phyloP scores from a whole-genome alignment of 805 yeast species.

The Ascoidea asiatica region DNA sequence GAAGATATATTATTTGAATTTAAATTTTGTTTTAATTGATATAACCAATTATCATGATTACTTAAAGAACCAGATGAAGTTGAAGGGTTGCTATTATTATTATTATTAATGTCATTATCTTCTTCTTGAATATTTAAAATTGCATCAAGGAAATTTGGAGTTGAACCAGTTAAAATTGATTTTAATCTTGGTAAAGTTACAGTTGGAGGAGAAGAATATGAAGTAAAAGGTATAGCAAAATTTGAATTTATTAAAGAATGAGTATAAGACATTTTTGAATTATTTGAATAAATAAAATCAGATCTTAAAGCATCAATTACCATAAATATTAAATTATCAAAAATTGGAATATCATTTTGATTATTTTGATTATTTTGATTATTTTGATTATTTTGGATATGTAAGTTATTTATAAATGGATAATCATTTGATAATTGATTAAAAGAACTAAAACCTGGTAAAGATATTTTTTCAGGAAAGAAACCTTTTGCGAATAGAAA shows the following conservation, averaged over 20 bases:
- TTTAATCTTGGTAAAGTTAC: conserved; percentile 90
- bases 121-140: conserved; percentile 88
- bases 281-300: conserved; percentile 63
- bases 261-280: conserved; percentile 52
- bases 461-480: conserved; percentile 76
- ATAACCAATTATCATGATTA: conserved; percentile 78
- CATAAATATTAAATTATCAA: conserved; percentile 60
- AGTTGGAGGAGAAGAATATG: conserved; percentile 89
- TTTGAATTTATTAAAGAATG: conserved; percentile 56
- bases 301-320: conserved; percentile 89
- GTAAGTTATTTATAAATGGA: conserved; percentile 7
- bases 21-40: conserved; percentile 34
- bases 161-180: conserved; percentile 88
- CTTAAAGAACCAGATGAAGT: conserved; percentile 47
- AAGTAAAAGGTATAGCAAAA: conserved; percentile 77
- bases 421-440: conserved; percentile 8
- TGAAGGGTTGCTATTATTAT: too few species aligned
- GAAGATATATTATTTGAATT: conserved; percentile 19
- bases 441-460: conserved; percentile 41
- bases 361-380: conserved; percentile 6
- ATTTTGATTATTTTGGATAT: not conserved
- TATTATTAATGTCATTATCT: too few species aligned
- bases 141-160: conserved; percentile 91
- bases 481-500: conserved; percentile 67
- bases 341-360: conserved; percentile 26